A percentile compares a stretch with the other conserved stretches of the same genome.
phyloP scores from a whole-genome alignment of 148 eudicot species.

The Cornus controversa region DNA sequence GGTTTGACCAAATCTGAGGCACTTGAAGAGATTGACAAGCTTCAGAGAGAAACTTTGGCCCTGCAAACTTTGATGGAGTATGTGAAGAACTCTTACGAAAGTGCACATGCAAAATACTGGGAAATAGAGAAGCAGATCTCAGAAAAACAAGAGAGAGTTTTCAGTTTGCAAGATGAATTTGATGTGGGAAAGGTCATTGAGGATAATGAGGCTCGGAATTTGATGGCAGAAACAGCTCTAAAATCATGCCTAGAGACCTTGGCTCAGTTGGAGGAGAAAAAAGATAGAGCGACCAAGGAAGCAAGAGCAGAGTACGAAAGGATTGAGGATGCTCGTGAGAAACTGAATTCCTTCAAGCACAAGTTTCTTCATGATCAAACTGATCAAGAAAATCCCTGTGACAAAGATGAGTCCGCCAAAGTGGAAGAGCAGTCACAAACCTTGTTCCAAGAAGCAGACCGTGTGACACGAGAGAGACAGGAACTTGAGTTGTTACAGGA shows the following conservation, averaged over 20 bases:
- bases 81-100: conserved; percentile 81
- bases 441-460: conserved; percentile 15
- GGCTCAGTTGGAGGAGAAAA: conserved; percentile 66
- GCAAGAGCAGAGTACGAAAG: conserved; percentile 52
- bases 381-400: conserved; percentile 10
- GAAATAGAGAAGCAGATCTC: conserved; percentile 61
- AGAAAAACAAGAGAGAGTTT: conserved; percentile 67
- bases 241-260: conserved; percentile 73
- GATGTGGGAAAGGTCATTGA: conserved; percentile 56
- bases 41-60: conserved; percentile 71
- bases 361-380: conserved; percentile 25
- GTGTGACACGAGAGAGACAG: conserved; percentile 20
- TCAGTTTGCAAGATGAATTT: conserved; percentile 79
- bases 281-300: conserved; percentile 47
- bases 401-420: conserved; percentile 15
- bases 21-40: conserved; percentile 72
- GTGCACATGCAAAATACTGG: conserved; percentile 68
- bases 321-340: conserved; percentile 57
- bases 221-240: conserved; percentile 83
- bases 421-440: conserved; percentile 22
- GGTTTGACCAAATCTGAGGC: conserved; percentile 73
- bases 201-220: conserved; percentile 74
- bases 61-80: conserved; percentile 88
- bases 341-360: conserved; percentile 47
- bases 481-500: conserved; percentile 40